A percentile compares a stretch with the other conserved stretches of the same genome.
These are phyloP conservation scores for Monosporascus ibericus DNA, from an alignment of 2,329 filamentous ascomycete species.

Conservation along the genomic window DNA sequence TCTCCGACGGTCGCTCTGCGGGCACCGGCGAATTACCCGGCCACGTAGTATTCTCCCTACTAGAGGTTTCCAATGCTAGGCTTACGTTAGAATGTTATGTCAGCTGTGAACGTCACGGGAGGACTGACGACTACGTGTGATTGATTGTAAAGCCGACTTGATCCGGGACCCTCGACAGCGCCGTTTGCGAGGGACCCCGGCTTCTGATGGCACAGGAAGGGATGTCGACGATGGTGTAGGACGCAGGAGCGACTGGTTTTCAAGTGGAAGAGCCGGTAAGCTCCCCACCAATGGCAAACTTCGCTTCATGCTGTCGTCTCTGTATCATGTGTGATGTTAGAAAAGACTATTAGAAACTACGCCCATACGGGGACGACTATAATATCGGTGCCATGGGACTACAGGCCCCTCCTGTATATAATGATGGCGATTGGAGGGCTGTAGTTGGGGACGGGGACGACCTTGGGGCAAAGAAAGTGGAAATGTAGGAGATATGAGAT, in stretches of 20 bases:
- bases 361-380: neutral
- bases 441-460: neutral
- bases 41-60: conserved; percentile 15
- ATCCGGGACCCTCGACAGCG: conserved; percentile 35
- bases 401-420: neutral
- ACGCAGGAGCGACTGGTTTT: conserved; percentile 12
- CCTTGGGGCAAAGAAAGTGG: neutral
- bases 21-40: conserved; percentile 16
- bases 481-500: neutral
- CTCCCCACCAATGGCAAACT: conserved; percentile 12
- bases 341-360: conserved; percentile 1
- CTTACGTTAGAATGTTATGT: conserved; percentile 4
- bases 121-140: conserved; percentile 32
- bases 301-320: conserved; percentile 18
- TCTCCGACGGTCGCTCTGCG: conserved; percentile 12
- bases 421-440: neutral
- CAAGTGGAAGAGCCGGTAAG: conserved; percentile 11
- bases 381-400: neutral
- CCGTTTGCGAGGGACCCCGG: conserved; percentile 28
- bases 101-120: neutral
- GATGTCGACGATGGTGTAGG: conserved; percentile 16
- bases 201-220: conserved; percentile 18
- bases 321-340: neutral
- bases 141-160: conserved; percentile 34
- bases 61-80: conserved; percentile 18